These are phyloP conservation scores for Linum tenue DNA, from an alignment of 345 rosid genomes.

Conservation along the genomic window DNA sequence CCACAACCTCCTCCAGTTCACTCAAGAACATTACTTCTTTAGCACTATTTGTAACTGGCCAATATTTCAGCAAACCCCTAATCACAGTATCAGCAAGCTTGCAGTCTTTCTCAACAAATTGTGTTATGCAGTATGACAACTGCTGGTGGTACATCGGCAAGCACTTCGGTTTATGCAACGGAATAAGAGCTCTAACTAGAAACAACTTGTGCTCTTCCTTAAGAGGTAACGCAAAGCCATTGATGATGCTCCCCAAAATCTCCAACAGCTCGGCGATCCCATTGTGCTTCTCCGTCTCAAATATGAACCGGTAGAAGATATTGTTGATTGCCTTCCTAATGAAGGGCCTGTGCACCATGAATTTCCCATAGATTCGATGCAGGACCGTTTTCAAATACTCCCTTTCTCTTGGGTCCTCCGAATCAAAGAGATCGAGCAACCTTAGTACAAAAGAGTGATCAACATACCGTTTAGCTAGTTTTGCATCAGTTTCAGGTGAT, in stretches of 20 bases:
- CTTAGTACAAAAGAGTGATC: slow-evolving; percentile 5
- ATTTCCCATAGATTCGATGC: slow-evolving; percentile 4
- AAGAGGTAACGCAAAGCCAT: slow-evolving; percentile 2
- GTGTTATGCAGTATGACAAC: slow-evolving; percentile 4
- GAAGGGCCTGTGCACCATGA: slow-evolving; percentile 9
- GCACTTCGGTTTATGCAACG: slow-evolving; percentile 4
- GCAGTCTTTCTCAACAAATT: slow-evolving; percentile 6
- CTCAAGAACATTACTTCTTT: slow-evolving; percentile 4
- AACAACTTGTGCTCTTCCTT: slow-evolving; percentile 6
- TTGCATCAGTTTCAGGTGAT: slow-evolving; percentile 8
- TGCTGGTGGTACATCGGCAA: slow-evolving; percentile 6
- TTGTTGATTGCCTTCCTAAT: slow-evolving; percentile 8
- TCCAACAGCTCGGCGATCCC: slow-evolving; percentile 6
- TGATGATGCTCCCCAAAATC: slow-evolving; percentile 4
- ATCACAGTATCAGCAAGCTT: slow-evolving; percentile 7
- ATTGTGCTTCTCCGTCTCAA: slow-evolving; percentile 7
- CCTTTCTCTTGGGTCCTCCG: slow-evolving; percentile 8
- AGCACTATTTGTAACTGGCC: slow-evolving; percentile 4
- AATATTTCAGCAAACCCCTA: slow-evolving; percentile 2
- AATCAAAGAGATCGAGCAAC: slow-evolving; percentile 7
- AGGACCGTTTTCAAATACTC: slow-evolving; percentile 7
- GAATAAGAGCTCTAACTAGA: slow-evolving; percentile 4
- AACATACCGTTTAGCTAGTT: slow-evolving; percentile 1
- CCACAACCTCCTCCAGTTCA: slow-evolving; percentile 2
- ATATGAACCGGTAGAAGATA: background rate